Conservation (phyloP, 2,329 filamentous ascomycete species). For the Scytalidium sp. region DNA sequence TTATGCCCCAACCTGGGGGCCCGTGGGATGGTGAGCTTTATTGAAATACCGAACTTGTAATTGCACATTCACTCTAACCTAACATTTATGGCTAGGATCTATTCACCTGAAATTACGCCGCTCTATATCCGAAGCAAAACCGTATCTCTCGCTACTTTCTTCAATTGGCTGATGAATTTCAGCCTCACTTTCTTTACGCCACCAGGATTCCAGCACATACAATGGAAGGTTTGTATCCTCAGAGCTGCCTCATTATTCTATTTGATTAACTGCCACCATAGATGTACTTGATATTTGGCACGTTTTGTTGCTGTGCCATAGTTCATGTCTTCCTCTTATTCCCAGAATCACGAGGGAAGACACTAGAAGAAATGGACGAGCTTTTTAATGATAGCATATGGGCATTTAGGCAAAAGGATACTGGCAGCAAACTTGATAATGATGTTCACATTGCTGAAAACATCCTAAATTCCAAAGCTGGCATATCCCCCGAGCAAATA, state of each 20-base stretch:
- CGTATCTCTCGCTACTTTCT: constrained; percentile 68
- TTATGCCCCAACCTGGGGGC: constrained; percentile 56
- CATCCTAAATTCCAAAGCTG: background rate
- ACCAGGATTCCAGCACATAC: constrained; percentile 46
- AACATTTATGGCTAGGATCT: constrained; percentile 28
- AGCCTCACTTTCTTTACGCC: constrained; percentile 47
- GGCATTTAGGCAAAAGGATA: constrained; percentile 4
- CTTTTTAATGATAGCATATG: constrained; percentile 51
- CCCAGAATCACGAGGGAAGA: constrained; percentile 66
- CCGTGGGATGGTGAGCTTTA: constrained; percentile 27
- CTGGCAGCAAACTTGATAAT: constrained; percentile 1
- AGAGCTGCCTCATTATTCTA: background rate
- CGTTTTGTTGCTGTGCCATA: constrained; percentile 65
- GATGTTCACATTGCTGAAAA: background rate
- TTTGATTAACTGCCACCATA: background rate
- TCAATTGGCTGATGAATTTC: constrained; percentile 75
- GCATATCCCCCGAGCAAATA: background rate
- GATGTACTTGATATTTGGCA: constrained; percentile 69
- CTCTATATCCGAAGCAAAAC: constrained; percentile 66
- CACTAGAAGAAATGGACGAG: constrained; percentile 69
- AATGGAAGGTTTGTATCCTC: constrained; percentile 38
- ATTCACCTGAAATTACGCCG: constrained; percentile 63
- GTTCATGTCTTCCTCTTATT: constrained; percentile 63
- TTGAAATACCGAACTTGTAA: background rate
- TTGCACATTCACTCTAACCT: background rate